phyloP scores from a whole-genome alignment of 345 rosid genomes.

The Aquilaria sinensis region DNA sequence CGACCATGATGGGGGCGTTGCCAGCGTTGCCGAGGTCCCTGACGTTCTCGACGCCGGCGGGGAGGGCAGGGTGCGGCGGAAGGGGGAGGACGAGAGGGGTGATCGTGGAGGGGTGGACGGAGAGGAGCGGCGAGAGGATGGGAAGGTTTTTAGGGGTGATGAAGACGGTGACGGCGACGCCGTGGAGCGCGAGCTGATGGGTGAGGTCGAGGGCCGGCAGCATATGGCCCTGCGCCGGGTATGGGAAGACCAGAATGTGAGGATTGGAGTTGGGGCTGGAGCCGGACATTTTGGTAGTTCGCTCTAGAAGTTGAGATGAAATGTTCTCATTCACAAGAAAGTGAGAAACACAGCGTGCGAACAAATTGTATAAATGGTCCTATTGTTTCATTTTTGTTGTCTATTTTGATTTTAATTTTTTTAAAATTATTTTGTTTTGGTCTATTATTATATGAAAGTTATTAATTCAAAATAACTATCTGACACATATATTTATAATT shows the following conservation, averaged over 20 bases:
- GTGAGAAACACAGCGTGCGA: no score
- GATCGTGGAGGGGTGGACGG: slow-evolving; percentile 19
- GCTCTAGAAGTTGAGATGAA: no score
- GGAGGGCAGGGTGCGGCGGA: slow-evolving; percentile 45
- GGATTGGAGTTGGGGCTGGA: slow-evolving; percentile 10
- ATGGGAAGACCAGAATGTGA: slow-evolving; percentile 51
- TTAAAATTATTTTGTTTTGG: no score
- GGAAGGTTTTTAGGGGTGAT: slow-evolving; percentile 49
- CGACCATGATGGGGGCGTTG: slow-evolving; percentile 29
- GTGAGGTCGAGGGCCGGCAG: slow-evolving; percentile 44
- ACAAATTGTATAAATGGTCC: no score
- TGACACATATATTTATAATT: no score
- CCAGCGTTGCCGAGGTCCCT: slow-evolving; percentile 44
- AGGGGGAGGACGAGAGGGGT: slow-evolving; percentile 30
- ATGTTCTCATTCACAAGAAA: no score
- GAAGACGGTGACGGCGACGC: slow-evolving; percentile 33
- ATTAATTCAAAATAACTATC: no score
- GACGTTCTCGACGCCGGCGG: slow-evolving; percentile 49
- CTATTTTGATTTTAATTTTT: no score
- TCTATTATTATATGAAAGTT: no score
- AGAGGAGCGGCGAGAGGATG: slow-evolving; percentile 35
- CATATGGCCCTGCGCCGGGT: slow-evolving; percentile 66
- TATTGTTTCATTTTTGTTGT: no score
- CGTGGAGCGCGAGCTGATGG: slow-evolving; percentile 38
- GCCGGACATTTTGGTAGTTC: background rate